Conservation (phyloP, 2,329 filamentous ascomycete species). For the Metarhizium sp. region DNA sequence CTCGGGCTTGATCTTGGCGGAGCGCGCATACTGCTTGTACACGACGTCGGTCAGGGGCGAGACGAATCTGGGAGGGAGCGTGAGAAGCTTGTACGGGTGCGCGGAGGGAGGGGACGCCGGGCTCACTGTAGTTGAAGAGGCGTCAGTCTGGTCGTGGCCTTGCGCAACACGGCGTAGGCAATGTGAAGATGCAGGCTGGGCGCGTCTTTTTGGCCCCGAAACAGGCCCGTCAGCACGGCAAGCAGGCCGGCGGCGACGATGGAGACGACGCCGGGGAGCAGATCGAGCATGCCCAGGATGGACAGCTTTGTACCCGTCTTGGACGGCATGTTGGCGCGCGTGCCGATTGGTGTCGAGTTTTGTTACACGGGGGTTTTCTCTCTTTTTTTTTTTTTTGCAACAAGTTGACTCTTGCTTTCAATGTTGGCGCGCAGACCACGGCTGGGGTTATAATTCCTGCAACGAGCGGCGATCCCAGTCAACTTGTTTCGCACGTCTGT, state of each 20-base stretch:
- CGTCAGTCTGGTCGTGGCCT: conserved; percentile 8
- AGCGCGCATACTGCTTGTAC: conserved; percentile 11
- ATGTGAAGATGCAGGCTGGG: conserved; percentile 13
- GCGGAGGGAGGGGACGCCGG: no score
- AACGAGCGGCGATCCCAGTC: no score
- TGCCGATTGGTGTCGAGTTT: no score
- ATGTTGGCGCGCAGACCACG: no score
- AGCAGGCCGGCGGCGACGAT: conserved; percentile 7
- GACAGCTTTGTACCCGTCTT: conserved; percentile 3
- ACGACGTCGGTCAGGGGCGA: conserved; percentile 10
- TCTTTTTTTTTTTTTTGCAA: no score
- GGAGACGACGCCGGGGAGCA: conserved; percentile 9
- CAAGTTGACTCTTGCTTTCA: no score
- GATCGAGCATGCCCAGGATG: conserved; percentile 8
- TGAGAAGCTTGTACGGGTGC: not conserved
- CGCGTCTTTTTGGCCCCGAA: conserved; percentile 8
- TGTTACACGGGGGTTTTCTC: no score
- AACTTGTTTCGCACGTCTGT: no score
- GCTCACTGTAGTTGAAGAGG: conserved; percentile 13
- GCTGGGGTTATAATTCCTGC: no score
- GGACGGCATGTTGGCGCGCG: no score
- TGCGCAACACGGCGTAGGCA: conserved; percentile 13
- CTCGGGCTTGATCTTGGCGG: conserved; percentile 5
- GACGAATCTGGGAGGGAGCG: conserved; percentile 6
- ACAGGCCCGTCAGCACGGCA: conserved; percentile 8